phyloP scores from a whole-genome alignment of 208 protist species.

The Leishmania aethiopica region DNA sequence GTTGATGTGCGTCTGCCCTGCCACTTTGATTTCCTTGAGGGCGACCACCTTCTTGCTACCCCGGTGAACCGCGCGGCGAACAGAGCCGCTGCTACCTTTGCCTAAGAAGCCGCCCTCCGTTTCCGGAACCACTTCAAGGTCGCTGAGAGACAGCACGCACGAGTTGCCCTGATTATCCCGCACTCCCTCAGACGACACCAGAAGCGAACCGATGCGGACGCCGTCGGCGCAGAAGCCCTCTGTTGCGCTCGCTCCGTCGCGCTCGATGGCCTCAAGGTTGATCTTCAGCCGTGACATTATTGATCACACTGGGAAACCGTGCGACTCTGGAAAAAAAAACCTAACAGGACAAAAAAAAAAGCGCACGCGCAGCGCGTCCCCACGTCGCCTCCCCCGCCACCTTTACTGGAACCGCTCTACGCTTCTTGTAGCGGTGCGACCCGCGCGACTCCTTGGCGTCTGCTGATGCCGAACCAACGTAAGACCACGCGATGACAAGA shows the following conservation, averaged over 20 bases:
- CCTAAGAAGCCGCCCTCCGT: conserved; percentile 70
- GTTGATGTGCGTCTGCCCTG: conserved; percentile 65
- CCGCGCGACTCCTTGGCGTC: background rate
- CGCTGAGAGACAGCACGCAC: conserved; percentile 78
- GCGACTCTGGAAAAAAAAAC: background rate
- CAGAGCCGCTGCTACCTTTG: conserved; percentile 83
- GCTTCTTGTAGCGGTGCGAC: background rate
- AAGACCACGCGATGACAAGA: background rate
- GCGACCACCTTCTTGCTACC: conserved; percentile 64
- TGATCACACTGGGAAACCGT: background rate
- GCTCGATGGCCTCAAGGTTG: conserved; percentile 72
- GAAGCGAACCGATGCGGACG: conserved; percentile 72
- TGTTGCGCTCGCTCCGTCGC: conserved; percentile 41
- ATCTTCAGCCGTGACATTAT: conserved; percentile 63
- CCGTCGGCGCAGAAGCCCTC: conserved; percentile 57
- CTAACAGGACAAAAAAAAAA: background rate
- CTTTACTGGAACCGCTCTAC: background rate
- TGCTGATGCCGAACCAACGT: background rate
- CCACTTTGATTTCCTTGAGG: conserved; percentile 90
- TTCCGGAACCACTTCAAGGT: conserved; percentile 61
- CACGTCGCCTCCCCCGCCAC: too few relatives aligned
- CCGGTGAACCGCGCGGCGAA: conserved; percentile 63
- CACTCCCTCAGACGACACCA: conserved; percentile 78
- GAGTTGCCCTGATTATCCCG: conserved; percentile 49
- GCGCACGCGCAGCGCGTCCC: background rate